Percentiles rank a stretch among this genome's conserved stretches.
These are phyloP conservation scores for Penicillium glabrum DNA, from an alignment of 2,329 filamentous ascomycete genomes.

Conservation along the genomic window DNA sequence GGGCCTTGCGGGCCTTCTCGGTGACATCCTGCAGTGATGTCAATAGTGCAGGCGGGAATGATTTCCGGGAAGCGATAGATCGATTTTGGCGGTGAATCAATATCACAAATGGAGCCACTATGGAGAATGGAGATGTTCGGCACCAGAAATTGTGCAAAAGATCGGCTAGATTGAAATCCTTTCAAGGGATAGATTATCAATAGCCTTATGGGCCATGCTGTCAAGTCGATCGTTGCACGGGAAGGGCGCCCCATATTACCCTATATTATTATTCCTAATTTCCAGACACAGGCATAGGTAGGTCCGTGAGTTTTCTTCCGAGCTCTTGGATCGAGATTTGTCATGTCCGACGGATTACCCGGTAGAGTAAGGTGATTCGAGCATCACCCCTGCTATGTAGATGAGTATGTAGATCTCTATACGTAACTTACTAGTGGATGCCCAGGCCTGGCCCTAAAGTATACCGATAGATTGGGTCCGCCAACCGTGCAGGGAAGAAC, in stretches of 20 bases:
- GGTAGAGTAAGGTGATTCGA: not conserved
- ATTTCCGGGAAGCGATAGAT: not conserved
- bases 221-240: slow-evolving; percentile 3
- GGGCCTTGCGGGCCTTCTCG: not conserved
- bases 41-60: not conserved
- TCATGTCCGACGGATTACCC: not conserved
- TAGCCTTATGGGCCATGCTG: not conserved
- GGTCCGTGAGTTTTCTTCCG: slow-evolving; percentile 9
- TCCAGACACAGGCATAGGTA: slow-evolving; percentile 6
- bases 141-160: not conserved
- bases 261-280: not conserved
- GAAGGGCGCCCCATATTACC: not conserved
- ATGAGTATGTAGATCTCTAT: not conserved
- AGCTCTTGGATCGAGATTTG: not conserved
- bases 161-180: not conserved
- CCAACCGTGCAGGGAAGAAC: not conserved
- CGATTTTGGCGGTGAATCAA: not conserved
- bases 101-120: not conserved
- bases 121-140: not conserved
- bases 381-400: not conserved
- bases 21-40: not conserved
- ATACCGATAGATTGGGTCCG: not conserved
- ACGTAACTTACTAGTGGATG: too few relatives aligned
- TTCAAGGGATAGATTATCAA: not conserved
- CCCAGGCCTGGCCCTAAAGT: not conserved